A percentile compares a stretch with the other conserved stretches of the same genome.
These are phyloP conservation scores for Aquilaria sinensis DNA, from an alignment of 345 rosid species.

Conservation along the genomic window DNA sequence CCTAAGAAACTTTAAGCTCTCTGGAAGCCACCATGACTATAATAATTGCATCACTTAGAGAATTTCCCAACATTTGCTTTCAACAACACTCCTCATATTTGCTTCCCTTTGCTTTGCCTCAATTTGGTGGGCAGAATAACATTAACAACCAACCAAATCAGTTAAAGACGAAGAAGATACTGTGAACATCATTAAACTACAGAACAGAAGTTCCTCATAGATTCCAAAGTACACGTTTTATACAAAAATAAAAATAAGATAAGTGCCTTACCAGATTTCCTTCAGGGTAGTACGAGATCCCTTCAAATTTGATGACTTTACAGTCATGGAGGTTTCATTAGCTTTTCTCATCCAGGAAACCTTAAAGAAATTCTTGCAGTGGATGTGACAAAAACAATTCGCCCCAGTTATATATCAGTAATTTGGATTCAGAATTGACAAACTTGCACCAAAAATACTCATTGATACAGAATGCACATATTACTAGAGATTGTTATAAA, in stretches of 20 bases:
- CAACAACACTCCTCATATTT: slow-evolving; percentile 38
- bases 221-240: neutral
- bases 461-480: too few relatives aligned
- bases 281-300: slow-evolving; percentile 54
- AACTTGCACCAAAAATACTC: too few relatives aligned
- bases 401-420: too few relatives aligned
- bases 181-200: neutral
- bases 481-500: too few relatives aligned
- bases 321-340: too few relatives aligned
- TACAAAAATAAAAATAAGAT: neutral
- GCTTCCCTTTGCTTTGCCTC: slow-evolving; percentile 70
- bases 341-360: too few relatives aligned
- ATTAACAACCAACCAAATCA: slow-evolving; percentile 4
- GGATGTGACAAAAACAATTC: too few relatives aligned
- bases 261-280: slow-evolving; percentile 51
- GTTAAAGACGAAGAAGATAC: slow-evolving; percentile 6
- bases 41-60: slow-evolving; percentile 56
- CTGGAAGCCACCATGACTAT: slow-evolving; percentile 47
- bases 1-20: slow-evolving; percentile 60
- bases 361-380: too few relatives aligned
- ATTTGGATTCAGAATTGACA: too few relatives aligned
- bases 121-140: slow-evolving; percentile 8
- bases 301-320: slow-evolving; percentile 24
- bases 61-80: slow-evolving; percentile 64
- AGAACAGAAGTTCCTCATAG: neutral